Conservation (phyloP, 129 eudicot species). For the Flaveria linearis region DNA sequence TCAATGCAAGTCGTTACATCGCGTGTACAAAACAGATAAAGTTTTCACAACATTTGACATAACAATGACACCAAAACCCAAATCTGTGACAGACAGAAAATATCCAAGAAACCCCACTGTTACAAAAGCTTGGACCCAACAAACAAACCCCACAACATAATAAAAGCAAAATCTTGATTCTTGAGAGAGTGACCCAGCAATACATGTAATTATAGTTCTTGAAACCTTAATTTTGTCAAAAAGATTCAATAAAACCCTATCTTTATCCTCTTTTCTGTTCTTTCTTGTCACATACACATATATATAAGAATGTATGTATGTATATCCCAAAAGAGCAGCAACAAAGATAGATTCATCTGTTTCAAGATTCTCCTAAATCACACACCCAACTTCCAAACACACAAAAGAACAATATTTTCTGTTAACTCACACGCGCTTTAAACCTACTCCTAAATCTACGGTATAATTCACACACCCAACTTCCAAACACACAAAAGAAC, state of each 20-base stretch:
- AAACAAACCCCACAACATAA: conserved; percentile 46
- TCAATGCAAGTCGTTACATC: conserved; percentile 1
- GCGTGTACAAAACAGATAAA: neutral
- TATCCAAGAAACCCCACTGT: conserved; percentile 39
- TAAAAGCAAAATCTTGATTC: conserved; percentile 37
- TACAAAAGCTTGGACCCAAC: conserved; percentile 37
- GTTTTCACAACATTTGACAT: neutral
- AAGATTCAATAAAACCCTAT: conserved; percentile 30
- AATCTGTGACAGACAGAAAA: conserved; percentile 25
- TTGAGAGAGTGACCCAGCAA: conserved; percentile 40
- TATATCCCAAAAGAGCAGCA: conserved; percentile 32
- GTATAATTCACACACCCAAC: conserved; percentile 45
- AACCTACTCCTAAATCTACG: no score
- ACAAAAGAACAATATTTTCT: neutral
- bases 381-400: conserved; percentile 41
- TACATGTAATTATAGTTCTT: conserved; percentile 12
- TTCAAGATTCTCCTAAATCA: conserved; percentile 46
- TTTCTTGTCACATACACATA: conserved; percentile 35
- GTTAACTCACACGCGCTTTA: no score
- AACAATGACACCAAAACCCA: neutral
- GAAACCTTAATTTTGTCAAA: conserved; percentile 17
- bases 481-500: conserved; percentile 13
- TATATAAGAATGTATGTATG: neutral
- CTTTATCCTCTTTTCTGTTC: conserved; percentile 24
- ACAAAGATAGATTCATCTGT: conserved; percentile 30